phyloP scores from a whole-genome alignment of 805 yeast genomes.

The Kazachstania bromeliacearum region DNA sequence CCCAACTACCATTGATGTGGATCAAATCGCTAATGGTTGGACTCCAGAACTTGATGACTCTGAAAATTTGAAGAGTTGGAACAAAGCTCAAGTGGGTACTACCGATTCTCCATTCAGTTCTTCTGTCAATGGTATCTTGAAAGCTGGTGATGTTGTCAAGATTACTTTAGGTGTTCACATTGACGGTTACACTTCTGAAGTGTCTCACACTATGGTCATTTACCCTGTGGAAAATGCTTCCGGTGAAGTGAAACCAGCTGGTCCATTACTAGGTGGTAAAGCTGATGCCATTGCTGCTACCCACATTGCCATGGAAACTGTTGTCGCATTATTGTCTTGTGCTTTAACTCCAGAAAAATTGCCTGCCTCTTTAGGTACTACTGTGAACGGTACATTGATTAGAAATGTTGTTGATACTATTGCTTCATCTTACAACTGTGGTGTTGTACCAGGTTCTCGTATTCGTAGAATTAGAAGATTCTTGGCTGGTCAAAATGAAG shows the following conservation, averaged over 20 bases:
- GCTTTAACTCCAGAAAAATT: slow-evolving; percentile 67
- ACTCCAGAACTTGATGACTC: slow-evolving; percentile 75
- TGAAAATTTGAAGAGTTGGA: slow-evolving; percentile 29
- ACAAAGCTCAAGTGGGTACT: slow-evolving; percentile 12
- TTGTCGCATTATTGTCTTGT: slow-evolving; percentile 65
- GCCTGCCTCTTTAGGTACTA: slow-evolving; percentile 41
- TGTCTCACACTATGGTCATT: slow-evolving; percentile 79
- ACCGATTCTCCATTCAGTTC: slow-evolving; percentile 16
- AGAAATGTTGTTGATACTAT: slow-evolving; percentile 74
- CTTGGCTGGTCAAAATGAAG: slow-evolving; percentile 92
- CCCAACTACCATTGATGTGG: slow-evolving; percentile 84
- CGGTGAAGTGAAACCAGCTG: slow-evolving; percentile 42
- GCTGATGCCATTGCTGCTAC: slow-evolving; percentile 90
- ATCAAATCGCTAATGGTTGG: slow-evolving; percentile 68
- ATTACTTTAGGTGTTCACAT: slow-evolving; percentile 82
- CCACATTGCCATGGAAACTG: slow-evolving; percentile 80
- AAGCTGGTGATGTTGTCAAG: slow-evolving; percentile 78
- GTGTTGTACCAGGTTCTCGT: slow-evolving; percentile 85
- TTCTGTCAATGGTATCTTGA: slow-evolving; percentile 22
- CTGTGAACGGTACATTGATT: slow-evolving; percentile 59
- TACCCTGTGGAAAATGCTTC: slow-evolving; percentile 55
- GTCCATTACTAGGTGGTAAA: slow-evolving; percentile 72
- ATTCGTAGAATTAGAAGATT: slow-evolving; percentile 88
- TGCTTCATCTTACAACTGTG: slow-evolving; percentile 76
- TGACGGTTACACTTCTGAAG: slow-evolving; percentile 88